These are phyloP conservation scores for Puccinia horiana DNA, from an alignment of 1,284 basidiomycete genomes.

Conservation along the genomic window DNA sequence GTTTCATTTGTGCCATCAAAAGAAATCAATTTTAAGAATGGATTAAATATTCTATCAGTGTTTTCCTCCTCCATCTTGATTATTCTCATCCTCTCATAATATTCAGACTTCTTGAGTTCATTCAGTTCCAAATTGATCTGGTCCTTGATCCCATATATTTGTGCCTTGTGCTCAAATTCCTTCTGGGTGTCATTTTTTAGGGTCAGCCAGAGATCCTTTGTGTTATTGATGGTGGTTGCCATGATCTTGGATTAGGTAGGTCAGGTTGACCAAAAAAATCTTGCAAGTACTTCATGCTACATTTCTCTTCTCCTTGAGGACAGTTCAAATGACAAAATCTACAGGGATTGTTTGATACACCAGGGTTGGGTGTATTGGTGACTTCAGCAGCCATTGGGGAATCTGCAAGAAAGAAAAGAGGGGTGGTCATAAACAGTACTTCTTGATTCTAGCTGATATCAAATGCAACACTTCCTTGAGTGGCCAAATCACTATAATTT, in stretches of 20 bases:
- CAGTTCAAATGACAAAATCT: neutral
- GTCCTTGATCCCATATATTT: neutral
- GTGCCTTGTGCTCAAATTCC: neutral
- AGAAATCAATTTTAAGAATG: neutral
- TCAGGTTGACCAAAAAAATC: neutral
- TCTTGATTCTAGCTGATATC: neutral
- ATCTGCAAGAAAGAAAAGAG: neutral
- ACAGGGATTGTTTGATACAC: neutral
- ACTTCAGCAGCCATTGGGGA: neutral
- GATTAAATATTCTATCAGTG: neutral
- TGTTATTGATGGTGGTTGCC: neutral
- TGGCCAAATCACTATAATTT: neutral
- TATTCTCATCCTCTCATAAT: neutral
- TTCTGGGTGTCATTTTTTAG: neutral
- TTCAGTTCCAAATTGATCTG: neutral
- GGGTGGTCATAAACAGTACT: neutral
- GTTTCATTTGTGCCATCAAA: conserved; percentile 12
- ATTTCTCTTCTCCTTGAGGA: neutral
- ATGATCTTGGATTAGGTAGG: neutral
- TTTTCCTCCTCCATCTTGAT: neutral
- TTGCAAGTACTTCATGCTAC: neutral
- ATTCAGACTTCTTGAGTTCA: neutral
- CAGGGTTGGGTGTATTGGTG: neutral
- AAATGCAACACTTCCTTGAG: neutral
- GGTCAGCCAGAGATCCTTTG: neutral